phyloP scores from a whole-genome alignment of 441 rosid species.

The Viola pubescens region DNA sequence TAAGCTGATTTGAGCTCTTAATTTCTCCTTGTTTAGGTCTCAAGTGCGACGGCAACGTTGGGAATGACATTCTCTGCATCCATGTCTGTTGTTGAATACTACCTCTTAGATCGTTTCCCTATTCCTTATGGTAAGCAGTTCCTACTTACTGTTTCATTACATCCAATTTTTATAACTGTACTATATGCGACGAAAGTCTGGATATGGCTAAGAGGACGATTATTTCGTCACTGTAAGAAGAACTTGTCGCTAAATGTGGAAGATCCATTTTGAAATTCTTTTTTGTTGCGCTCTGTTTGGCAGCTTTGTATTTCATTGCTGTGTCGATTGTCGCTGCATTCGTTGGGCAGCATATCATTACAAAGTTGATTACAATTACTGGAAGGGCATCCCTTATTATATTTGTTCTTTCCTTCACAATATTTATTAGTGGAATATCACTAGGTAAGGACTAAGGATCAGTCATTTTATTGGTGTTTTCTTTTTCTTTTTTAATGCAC shows the following conservation, averaged over 20 bases:
- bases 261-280: not conserved
- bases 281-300: not conserved
- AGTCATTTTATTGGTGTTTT: not conserved
- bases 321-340: slow-evolving; percentile 48
- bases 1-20: not conserved
- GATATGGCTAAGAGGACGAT: too few species aligned
- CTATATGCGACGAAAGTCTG: not conserved
- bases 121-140: slow-evolving; percentile 27
- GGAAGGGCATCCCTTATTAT: slow-evolving; percentile 56
- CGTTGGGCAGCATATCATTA: slow-evolving; percentile 42
- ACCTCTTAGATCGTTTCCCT: slow-evolving; percentile 45
- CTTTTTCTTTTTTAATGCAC: not conserved
- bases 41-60: slow-evolving; percentile 50
- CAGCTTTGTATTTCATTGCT: slow-evolving; percentile 38
- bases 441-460: slow-evolving; percentile 34
- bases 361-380: slow-evolving; percentile 32
- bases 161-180: not conserved
- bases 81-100: slow-evolving; percentile 49
- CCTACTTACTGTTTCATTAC: not conserved
- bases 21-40: slow-evolving; percentile 21
- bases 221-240: too few species aligned
- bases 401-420: slow-evolving; percentile 51
- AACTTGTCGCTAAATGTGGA: too few species aligned
- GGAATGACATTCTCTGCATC: slow-evolving; percentile 48
- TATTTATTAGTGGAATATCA: slow-evolving; percentile 48